Percentiles rank a stretch among this genome's conserved stretches.
Conservation (phyloP, 352 stramenopile genomes). For the Globisporangium iwayamae region DNA sequence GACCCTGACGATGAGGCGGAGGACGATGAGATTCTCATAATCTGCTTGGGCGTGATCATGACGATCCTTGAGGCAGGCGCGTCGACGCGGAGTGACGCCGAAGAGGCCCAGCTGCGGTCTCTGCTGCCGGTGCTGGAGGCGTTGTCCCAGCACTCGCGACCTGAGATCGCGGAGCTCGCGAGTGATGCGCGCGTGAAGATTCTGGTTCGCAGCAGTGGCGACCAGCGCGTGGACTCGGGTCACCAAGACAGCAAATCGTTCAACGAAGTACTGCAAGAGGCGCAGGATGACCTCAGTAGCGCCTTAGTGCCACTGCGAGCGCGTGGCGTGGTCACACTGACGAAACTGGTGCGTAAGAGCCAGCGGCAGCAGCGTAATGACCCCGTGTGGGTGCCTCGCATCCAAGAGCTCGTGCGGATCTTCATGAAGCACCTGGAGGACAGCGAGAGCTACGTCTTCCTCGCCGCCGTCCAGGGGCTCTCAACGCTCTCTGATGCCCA, state of each 20-base stretch:
- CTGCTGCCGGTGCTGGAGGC: slow-evolving; percentile 66
- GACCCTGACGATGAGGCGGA: slow-evolving; percentile 39
- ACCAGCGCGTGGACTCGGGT: slow-evolving; percentile 6
- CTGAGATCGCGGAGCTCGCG: slow-evolving; percentile 70
- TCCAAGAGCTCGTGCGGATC: slow-evolving; percentile 47
- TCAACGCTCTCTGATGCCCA: slow-evolving; percentile 58
- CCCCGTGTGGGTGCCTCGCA: slow-evolving; percentile 40
- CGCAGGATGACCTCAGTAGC: slow-evolving; percentile 58
- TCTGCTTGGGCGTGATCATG: slow-evolving; percentile 74
- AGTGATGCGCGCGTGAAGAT: slow-evolving; percentile 65
- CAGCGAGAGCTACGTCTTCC: slow-evolving; percentile 79
- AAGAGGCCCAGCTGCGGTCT: slow-evolving; percentile 52
- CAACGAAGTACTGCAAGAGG: slow-evolving; percentile 42
- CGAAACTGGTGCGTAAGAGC: slow-evolving; percentile 67
- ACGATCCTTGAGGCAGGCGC: slow-evolving; percentile 78
- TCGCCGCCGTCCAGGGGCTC: slow-evolving; percentile 77
- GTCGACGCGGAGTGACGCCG: slow-evolving; percentile 31
- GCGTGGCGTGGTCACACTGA: slow-evolving; percentile 68
- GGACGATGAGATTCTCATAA: slow-evolving; percentile 64
- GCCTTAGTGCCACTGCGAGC: slow-evolving; percentile 66
- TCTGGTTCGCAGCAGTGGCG: slow-evolving; percentile 33
- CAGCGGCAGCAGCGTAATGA: slow-evolving; percentile 40
- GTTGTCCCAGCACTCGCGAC: slow-evolving; percentile 46
- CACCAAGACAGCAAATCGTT: slow-evolving; percentile 32
- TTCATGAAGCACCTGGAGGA: slow-evolving; percentile 68